Base-by-base conservation (phyloP, 2,329 filamentous ascomycete genomes). In the Ophiognomonia clavigignenti-juglandacearum region DNA sequence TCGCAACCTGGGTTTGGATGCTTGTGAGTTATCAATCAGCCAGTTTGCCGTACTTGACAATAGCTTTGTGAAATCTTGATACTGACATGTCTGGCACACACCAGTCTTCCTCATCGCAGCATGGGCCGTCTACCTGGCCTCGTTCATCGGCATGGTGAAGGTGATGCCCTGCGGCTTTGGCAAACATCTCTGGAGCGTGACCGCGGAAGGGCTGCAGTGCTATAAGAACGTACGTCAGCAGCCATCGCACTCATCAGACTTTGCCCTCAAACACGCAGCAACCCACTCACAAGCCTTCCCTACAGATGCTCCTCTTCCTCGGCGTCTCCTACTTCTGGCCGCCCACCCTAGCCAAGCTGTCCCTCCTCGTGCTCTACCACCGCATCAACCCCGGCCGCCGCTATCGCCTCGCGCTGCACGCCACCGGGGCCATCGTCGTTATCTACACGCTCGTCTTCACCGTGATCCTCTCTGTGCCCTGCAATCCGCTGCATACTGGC, bases 321-420 rank as follows among this genome's bases (percentile, higher is more conserved):
- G 54, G 53, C 10, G 18, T 54, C 14, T 50, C 53, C n/a, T 57
- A 57, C 35, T 52, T 56, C 45, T 55, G 51, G 49, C 52, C 55
- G 11, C 50, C 55, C 19, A 55, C 55, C 4, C 43, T 57, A 4
- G 51, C 53, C 3, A 57, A 56, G 26, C 49, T 57, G 9, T 52
- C 55, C 41, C 49, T 57, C 27, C 34, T 57, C 27, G 43, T 51
- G 3, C 53, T 57, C 18, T 56, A 56, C 35, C 45, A 52, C 37
- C 55, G 55, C 3, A 52, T 57, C 51, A 50, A 55, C 36, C 49
- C 54, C 2, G 23, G 27, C 9, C 40, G 20, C 1, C 29, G 22
- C 19, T 56, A 48, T 38, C 54, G 53, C 13, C 7, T 36, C 6
- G 42, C 37, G 11, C 38, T 53, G 10, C 49, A 52, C 31, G 31